Evolutionary conservation across 495 filamentous ascomycete genomes (phyloP), one percentile per base, ranked within the genome.

Genomic region (Neurospora sp.): DNA sequence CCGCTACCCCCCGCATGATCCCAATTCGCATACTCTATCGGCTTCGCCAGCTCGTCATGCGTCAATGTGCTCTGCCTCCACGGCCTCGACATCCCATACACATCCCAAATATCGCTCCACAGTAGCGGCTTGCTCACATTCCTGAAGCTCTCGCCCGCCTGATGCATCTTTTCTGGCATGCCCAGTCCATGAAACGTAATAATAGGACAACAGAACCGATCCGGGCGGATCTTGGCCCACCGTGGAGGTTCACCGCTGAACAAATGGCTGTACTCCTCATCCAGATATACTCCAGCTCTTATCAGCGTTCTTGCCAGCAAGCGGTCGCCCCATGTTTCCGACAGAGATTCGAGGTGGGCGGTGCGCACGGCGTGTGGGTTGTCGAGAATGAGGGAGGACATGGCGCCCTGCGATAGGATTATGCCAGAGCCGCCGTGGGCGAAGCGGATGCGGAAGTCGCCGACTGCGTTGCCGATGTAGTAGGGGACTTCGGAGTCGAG

Each of bases 381-480:
- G 18, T 78, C 77, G 71, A 80, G 69, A 41, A 80, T 80, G 18
- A 86, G 76, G 16, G 75, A 71, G 11, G 74, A 76, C 71, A 87
- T 79, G 72, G 84, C 78, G 9, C 80, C 84, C 35, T 81, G 82
- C 0, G 84, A 86, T 14, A 87, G 75, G 38, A 85, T 75, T 23
- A 85, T 77, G 20, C 81, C 82, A 6, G 84, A 86, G 8, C 85
- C 84, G 9, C 85, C 85, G 73, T 87, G 85, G 16, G 84, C 84
- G 74, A 87, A 87, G 69, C 85, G 83, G 3, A 77, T 78, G 39
- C 79, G 80, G 75, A 80, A 87, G 70, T 84, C 84, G 37, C 85
- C 85, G 4, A 86, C 84, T 4, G 84, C 82, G 70, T 85, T 87
- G n/a, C 85, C 85, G n/a, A 87, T 73, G 74, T 84, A 86, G 31